Base-by-base conservation (phyloP, 352 stramenopile species). In the Globisporangium acanthophoron region DNA sequence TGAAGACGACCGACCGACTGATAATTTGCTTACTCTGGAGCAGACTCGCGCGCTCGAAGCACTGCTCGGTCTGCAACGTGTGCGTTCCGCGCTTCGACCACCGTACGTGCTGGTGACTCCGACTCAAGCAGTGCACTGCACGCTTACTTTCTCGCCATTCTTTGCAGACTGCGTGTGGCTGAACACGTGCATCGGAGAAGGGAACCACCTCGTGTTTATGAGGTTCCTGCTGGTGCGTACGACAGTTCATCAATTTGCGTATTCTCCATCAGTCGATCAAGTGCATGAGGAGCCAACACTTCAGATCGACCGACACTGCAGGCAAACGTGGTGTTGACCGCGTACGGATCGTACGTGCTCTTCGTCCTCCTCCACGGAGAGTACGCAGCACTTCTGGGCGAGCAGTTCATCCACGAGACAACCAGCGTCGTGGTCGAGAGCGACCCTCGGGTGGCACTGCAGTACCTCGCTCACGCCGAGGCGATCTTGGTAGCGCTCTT, bases 21-120 rank as follows among this genome's bases (percentile, higher is more conserved):
- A 7, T 11, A 11, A 13, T 27, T 3, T 54, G 3, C 16, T 9
- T 11, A 9, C 3, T 53, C 35, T 2, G n/a, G 6, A 44, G 16
- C 51, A 86, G 76, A 53, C 61, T 80, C 31, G 77, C 78, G 48
- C 68, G 80, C n/a, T 88, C 76, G 56, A 88, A 87, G 69, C 76
- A 88, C 56, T 90, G 78, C 55, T 69, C 68, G 4, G 48, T 87
- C 45, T 90, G 80, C 72, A 78, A 87, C 59, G 60, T 77, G 1
- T 88, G 80, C 54, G 58, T 88, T 15, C 74, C 74, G 29, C 80
- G 76, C 54, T 85, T 85, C 35, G 80, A 90, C 43, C 80, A 90
- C 56, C 78, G 76, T 85, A 50, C 39, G 31, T 51, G 27, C 20
- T 52, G 1, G 4, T 40, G 13, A 27, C 24, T 27, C 24, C 24